A percentile compares a stretch with the other conserved stretches of the same genome.
Evolutionary conservation across 2,329 filamentous ascomycete species (phyloP).

Genomic region (Botrytis pseudocinerea): DNA sequence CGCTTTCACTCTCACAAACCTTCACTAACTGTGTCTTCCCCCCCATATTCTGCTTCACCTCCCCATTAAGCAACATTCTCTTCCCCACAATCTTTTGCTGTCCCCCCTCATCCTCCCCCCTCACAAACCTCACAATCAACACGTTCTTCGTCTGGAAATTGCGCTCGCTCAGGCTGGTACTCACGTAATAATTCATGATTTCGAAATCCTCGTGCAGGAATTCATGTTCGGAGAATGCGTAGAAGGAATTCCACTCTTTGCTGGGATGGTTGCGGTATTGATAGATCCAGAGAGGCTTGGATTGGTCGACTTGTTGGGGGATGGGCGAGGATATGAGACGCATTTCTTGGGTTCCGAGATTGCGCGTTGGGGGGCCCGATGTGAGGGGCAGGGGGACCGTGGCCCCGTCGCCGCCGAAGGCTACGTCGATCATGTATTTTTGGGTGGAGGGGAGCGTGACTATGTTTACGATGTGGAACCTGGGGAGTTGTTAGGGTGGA

Average conservation of each 20-base stretch:
- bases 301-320: constrained; percentile 46
- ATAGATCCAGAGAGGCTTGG: constrained; percentile 61
- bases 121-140: constrained; percentile 58
- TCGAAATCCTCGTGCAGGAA: constrained; percentile 62
- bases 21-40: constrained; percentile 52
- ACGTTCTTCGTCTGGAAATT: constrained; percentile 57
- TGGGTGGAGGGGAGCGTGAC: constrained; percentile 51
- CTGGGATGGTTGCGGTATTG: constrained; percentile 54
- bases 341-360: constrained; percentile 57
- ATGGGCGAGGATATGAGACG: constrained; percentile 54
- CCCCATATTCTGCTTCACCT: constrained; percentile 55
- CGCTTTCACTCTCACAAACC: constrained; percentile 51
- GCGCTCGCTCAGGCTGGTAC: constrained; percentile 56
- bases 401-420: constrained; percentile 63
- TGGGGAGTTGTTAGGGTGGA: constrained; percentile 27
- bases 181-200: constrained; percentile 59
- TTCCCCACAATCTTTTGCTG: constrained; percentile 51
- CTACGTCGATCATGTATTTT: constrained; percentile 59
- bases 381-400: constrained; percentile 57
- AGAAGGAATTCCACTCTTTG: constrained; percentile 58
- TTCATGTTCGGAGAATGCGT: constrained; percentile 66
- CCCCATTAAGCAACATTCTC: constrained; percentile 51
- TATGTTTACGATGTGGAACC: constrained; percentile 62
- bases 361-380: constrained; percentile 39
- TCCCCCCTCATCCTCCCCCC: constrained; percentile 40